These are phyloP conservation scores for Sclerotiophoma versabilis DNA, from an alignment of 2,329 filamentous ascomycete species.

Conservation along the genomic window DNA sequence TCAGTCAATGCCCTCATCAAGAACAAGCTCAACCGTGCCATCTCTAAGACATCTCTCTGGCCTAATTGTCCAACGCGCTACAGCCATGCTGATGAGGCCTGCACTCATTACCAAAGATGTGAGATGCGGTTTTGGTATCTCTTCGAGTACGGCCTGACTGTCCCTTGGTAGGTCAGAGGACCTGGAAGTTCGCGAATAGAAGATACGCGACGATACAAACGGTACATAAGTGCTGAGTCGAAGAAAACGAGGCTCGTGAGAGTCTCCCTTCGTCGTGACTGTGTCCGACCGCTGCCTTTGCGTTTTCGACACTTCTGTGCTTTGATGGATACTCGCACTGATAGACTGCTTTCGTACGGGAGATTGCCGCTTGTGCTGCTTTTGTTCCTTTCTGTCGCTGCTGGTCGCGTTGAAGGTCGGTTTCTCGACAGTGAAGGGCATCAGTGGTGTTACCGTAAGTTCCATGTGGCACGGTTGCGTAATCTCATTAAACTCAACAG, in stretches of 20 bases:
- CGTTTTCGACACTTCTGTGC: constrained; percentile 15
- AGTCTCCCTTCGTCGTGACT: constrained; percentile 19
- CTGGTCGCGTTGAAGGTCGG: not conserved
- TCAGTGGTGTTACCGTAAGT: constrained; percentile 33
- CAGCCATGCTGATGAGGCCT: constrained; percentile 44
- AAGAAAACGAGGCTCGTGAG: constrained; percentile 40
- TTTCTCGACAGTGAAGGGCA: constrained; percentile 31
- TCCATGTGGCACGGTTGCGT: constrained; percentile 40
- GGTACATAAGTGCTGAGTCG: constrained; percentile 42
- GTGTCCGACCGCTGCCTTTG: constrained; percentile 32
- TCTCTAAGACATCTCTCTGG: constrained; percentile 17
- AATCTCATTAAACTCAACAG: constrained; percentile 44
- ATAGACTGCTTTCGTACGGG: constrained; percentile 26
- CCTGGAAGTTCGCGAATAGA: constrained; percentile 38
- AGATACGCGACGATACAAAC: constrained; percentile 43
- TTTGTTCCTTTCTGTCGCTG: constrained; percentile 3
- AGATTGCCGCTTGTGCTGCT: constrained; percentile 18
- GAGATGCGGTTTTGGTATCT: constrained; percentile 40
- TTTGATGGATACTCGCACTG: constrained; percentile 4
- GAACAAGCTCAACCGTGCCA: constrained; percentile 26
- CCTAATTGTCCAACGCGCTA: constrained; percentile 30
- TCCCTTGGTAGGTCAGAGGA: constrained; percentile 29
- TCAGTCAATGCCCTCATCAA: constrained; percentile 18
- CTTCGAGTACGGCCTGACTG: constrained; percentile 35
- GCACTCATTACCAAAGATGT: constrained; percentile 44